Evolutionary conservation across 2,329 filamentous ascomycete species (phyloP).

Genomic region (Aspergillus felis): DNA sequence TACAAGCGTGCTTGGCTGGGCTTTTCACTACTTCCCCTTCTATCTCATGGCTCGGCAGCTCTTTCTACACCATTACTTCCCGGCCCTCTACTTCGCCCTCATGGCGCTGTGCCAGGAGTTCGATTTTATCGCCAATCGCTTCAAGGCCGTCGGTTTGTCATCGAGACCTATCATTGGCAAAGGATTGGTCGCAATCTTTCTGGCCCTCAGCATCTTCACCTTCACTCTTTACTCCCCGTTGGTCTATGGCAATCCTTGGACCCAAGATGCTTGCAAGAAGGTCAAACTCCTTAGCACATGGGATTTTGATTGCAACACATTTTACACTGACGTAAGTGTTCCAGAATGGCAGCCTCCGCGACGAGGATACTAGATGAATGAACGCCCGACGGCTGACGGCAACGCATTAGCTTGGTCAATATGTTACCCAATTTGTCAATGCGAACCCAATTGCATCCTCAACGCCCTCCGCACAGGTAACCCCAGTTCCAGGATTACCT

Average conservation of each 20-base stretch:
- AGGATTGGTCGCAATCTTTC: conserved; percentile 66
- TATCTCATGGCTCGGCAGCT: conserved; percentile 97
- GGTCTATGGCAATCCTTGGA: conserved; percentile 92
- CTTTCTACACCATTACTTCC: conserved; percentile 98
- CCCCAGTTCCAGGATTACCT: conserved; percentile 7
- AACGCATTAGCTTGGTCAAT: conserved; percentile 36
- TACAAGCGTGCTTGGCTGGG: conserved; percentile 86
- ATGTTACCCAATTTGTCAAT: conserved; percentile 30
- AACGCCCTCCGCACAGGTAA: conserved; percentile 15
- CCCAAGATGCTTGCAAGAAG: conserved; percentile 75
- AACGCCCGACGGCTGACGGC: conserved; percentile 23
- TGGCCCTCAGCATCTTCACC: conserved; percentile 68
- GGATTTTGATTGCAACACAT: conserved; percentile 98
- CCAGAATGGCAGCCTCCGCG: conserved; percentile 28
- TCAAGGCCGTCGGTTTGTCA: conserved; percentile 64
- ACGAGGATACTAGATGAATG: conserved; percentile 22
- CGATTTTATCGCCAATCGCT: conserved; percentile 75
- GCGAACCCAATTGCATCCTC: conserved; percentile 22
- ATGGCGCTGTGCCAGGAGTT: conserved; percentile 84
- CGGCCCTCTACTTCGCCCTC: conserved; percentile 91
- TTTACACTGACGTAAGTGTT: conserved; percentile 75
- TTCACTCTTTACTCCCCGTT: conserved; percentile 86
- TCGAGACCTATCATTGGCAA: conserved; percentile 71
- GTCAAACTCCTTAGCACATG: conserved; percentile 85
- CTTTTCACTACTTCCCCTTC: conserved; percentile 98